A percentile compares a stretch with the other conserved stretches of the same genome.
Conservation (phyloP, 345 rosid genomes). For the Nasturtium officinale region DNA sequence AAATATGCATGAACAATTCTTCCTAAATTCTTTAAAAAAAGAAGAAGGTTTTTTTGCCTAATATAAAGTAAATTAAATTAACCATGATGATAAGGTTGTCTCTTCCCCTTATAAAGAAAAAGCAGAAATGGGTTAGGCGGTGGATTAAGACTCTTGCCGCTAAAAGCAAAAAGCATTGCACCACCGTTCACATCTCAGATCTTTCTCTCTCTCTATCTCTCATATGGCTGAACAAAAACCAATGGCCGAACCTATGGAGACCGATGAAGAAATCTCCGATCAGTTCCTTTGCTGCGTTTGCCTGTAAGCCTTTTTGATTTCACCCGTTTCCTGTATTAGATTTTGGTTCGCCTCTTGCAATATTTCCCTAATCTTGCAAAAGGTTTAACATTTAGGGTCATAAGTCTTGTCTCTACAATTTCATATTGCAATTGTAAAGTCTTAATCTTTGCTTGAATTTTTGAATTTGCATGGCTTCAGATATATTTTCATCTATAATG, state of each 20-base stretch:
- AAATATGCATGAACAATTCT: background rate
- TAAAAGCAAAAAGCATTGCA: background rate
- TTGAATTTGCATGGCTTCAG: background rate
- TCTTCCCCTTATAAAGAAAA: too few species aligned
- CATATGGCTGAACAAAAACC: background rate
- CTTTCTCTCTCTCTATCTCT: background rate
- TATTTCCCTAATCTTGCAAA: background rate
- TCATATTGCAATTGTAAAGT: background rate
- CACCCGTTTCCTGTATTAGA: background rate
- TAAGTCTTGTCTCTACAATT: background rate
- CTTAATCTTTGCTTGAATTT: background rate
- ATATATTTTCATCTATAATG: background rate
- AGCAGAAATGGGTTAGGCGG: background rate
- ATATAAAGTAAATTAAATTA: too few species aligned
- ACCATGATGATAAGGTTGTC: too few species aligned
- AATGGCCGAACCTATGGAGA: slow-evolving; percentile 16
- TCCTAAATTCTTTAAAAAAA: background rate
- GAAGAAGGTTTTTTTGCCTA: too few species aligned
- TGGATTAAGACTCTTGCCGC: background rate
- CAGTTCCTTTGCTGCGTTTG: slow-evolving; percentile 67
- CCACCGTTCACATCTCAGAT: slow-evolving; percentile 9
- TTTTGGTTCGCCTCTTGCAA: background rate
- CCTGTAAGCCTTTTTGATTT: slow-evolving; percentile 48
- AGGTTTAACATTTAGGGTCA: background rate
- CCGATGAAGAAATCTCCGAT: slow-evolving; percentile 49